Evolutionary conservation across 1,284 basidiomycete species (phyloP), one percentile per base, ranked within the genome.

Genomic region (Moniliella sp.): DNA sequence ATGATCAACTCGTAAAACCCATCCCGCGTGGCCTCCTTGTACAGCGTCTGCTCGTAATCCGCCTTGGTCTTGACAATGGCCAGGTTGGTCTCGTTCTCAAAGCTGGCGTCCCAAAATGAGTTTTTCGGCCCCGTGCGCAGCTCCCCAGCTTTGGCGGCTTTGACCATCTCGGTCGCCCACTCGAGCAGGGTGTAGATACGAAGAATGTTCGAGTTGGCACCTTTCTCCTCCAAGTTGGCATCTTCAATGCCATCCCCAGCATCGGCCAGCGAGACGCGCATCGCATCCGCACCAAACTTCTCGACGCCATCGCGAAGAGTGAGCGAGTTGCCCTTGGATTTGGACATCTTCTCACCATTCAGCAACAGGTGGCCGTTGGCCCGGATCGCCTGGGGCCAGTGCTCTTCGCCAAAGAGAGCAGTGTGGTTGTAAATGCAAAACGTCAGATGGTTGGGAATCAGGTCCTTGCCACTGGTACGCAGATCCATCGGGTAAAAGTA

Each of bases 401-500:
- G 82, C 53, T 83, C 71, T 61, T 84, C 81, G 27, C 79, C 73
- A 73, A 97, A 94, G 30, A 97, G 64, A 2, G 91, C 86, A 15
- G 79, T 74, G 64, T 99, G 91, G 55, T 76, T 77, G 67, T 97
- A 97, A 48, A 93, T 66, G 42, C 75, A 76, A 68, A 97, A 94
- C 2, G 88, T 86, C 47, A 99, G 62, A 62, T 97, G 80, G 64
- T 99, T 99, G 30, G n/a, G 79, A 48, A 99, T 81, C 35, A 99
- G 69, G 57, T 97, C 91, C 65, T 97, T 97, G 42, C 83, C 91
- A n/a, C 88, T 94, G 5, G 88, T 94, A 34, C 91, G 81, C 46
- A 99, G 73, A 65, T 97, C 83, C 67, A 94, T 77, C 31, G 91
- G 91, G 65, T 99, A 99, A 67, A n/a, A 99, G 69, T 94, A 97